Percentiles rank a stretch among this genome's conserved stretches.
Conservation (phyloP, 2,329 filamentous ascomycete species). For the Rutstroemia sp. region DNA sequence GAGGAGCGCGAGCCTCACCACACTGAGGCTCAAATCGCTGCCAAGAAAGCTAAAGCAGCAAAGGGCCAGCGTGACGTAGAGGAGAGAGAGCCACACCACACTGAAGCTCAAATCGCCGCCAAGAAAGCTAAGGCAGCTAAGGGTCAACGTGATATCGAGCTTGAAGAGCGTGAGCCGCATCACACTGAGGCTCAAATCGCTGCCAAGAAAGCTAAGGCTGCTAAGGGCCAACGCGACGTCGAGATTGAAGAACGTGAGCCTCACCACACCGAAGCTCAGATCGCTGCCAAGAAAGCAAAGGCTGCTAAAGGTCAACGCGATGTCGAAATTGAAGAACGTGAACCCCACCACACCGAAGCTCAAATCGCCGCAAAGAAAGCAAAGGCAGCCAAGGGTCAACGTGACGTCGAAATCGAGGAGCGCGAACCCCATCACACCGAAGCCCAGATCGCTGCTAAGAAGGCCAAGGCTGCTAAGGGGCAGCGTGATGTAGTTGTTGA, state of each 20-base stretch:
- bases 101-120: slow-evolving; percentile 19
- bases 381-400: slow-evolving; percentile 7
- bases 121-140: slow-evolving; percentile 12
- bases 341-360: slow-evolving; percentile 14
- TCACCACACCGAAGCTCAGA: too few species aligned
- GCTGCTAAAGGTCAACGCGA: too few species aligned
- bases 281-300: background rate
- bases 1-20: slow-evolving; percentile 15
- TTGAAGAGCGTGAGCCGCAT: too few species aligned
- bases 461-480: slow-evolving; percentile 10
- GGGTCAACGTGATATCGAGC: too few species aligned
- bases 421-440: slow-evolving; percentile 13
- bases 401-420: slow-evolving; percentile 3
- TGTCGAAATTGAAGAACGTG: too few species aligned
- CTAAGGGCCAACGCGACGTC: too few species aligned
- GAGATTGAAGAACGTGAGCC: too few species aligned
- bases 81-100: slow-evolving; percentile 15
- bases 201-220: too few species aligned
- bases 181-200: too few species aligned
- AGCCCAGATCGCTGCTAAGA: slow-evolving; percentile 19
- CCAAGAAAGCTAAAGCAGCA: slow-evolving; percentile 14
- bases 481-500: background rate
- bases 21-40: slow-evolving; percentile 20
- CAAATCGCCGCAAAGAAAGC: slow-evolving; percentile 20
- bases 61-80: slow-evolving; percentile 7